Base-by-base conservation (phyloP, 139 green algal species). In the Nannochloris sp. region DNA sequence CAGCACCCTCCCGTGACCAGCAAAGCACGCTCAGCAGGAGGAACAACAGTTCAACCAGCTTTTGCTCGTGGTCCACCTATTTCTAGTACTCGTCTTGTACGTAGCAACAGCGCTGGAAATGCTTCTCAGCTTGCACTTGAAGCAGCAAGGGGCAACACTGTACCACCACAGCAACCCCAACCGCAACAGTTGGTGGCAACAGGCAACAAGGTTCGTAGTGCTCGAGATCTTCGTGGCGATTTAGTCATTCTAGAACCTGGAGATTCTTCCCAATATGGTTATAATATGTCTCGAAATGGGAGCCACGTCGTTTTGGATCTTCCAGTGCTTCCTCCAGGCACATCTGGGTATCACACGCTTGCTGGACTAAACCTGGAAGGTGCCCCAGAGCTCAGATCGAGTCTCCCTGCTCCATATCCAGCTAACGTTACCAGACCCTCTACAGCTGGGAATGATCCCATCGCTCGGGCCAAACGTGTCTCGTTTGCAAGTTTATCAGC, bases 81-180 rank as follows among this genome's bases (percentile, higher is more conserved):
- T n/a, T n/a, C n/a, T n/a, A n/a, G n/a, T n/a, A n/a, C n/a, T n/a
- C n/a, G 67, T 37, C 58, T 74, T 31, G n/a, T 55, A 37, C 67
- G 67, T 53, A 68, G 57, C 67, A 74, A 57, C 58, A 63, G 45
- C 58, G 67, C 63, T 60, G 36, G 31, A n/a, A 48, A n/a, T n/a
- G n/a, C n/a, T n/a, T n/a, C n/a, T n/a, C n/a, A n/a, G n/a, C n/a
- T n/a, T n/a, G n/a, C n/a, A n/a, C n/a, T n/a, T n/a, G 15, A 33
- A 61, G 9, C 12, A 9, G 54, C 54, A n/a, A n/a, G n/a, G n/a
- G n/a, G n/a, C n/a, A n/a, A n/a, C n/a, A n/a, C n/a, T n/a, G n/a
- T n/a, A n/a, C n/a, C n/a, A n/a, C n/a, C n/a, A n/a, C n/a, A n/a
- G n/a, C n/a, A n/a, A n/a, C n/a, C n/a, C n/a, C n/a, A n/a, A n/a